Evolutionary conservation across 345 rosid species (phyloP), one percentile per base, ranked within the genome.

Genomic region (Eutrema heterophyllum): DNA sequence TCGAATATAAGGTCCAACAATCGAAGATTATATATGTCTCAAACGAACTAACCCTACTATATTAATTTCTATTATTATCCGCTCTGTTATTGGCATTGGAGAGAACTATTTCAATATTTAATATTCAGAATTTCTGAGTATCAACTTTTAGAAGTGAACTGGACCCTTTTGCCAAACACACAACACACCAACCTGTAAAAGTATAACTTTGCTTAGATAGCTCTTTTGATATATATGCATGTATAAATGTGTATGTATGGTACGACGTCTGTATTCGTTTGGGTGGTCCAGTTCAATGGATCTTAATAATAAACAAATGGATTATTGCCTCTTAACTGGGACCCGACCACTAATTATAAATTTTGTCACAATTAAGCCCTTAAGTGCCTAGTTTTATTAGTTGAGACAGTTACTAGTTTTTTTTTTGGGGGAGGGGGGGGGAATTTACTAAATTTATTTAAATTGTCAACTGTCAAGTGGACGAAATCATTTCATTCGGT

Each of bases 171-270:
- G 68, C 68, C 18, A 33, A 60, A 74, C 78, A 48, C 60, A 58
- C 50, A 71, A 41, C 61, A 75, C 26, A 60, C 74, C 79, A 75
- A 75, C 79, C 79, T 75, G 79, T 75, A 50, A 75, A 75, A 60
- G 74, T 68, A 41, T 60, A 60, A 26, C 73, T 75, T 75, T 75
- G 74, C 63, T 61, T 75, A 36, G 46, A 67, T 30, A 50, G 59
- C 24, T 75, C 63, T 40, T 67, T 68, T 40, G 36, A 40, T 60
- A 49, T 16, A 60, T 38, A 32, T 75, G 61, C 61, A 59, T 41
- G 39, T 60, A 74, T 55, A 26, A 46, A 66, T 55, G 54, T 53
- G 27, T 50, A 45, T 61, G 68, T 61, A 9, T 71, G 38, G 12
- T 45, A 46, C 39, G 40, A 24, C 38, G 11, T 33, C 36, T 72